Evolutionary conservation across 495 filamentous ascomycete genomes (phyloP).

Genomic region (Aspergillus baeticus): DNA sequence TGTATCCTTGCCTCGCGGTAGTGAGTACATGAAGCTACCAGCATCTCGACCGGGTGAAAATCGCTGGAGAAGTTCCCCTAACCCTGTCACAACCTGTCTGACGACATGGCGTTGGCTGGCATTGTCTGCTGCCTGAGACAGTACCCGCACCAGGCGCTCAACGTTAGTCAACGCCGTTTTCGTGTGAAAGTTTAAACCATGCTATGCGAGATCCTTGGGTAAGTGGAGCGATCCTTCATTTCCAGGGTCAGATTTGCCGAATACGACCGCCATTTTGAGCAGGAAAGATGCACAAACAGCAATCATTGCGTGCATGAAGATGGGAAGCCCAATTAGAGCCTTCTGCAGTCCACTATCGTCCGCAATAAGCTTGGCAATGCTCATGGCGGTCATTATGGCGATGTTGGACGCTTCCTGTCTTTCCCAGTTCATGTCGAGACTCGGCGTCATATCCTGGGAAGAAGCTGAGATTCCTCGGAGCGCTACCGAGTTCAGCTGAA

Average conservation of each 20-base stretch:
- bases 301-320: constrained; percentile 46
- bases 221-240: not conserved
- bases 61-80: not conserved
- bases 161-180: not conserved
- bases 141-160: not conserved
- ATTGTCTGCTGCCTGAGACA: not conserved
- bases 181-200: not conserved
- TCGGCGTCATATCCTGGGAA: not conserved
- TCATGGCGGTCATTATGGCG: constrained; percentile 38
- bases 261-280: constrained; percentile 33
- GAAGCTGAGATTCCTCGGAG: constrained; percentile 33
- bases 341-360: constrained; percentile 34
- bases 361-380: constrained; percentile 32
- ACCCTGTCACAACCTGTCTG: not conserved
- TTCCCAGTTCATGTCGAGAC: constrained; percentile 15
- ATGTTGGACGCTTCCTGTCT: constrained; percentile 32
- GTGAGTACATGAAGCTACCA: not conserved
- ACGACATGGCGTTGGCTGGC: not conserved
- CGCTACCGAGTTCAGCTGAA: constrained; percentile 43
- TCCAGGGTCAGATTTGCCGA: constrained; percentile 1
- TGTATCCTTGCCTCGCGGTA: no score
- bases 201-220: no score
- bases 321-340: constrained; percentile 37
- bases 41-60: not conserved
- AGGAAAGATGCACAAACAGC: constrained; percentile 39